Conservation (phyloP, 2,329 filamentous ascomycete genomes). For the Ascochyta lentis region DNA sequence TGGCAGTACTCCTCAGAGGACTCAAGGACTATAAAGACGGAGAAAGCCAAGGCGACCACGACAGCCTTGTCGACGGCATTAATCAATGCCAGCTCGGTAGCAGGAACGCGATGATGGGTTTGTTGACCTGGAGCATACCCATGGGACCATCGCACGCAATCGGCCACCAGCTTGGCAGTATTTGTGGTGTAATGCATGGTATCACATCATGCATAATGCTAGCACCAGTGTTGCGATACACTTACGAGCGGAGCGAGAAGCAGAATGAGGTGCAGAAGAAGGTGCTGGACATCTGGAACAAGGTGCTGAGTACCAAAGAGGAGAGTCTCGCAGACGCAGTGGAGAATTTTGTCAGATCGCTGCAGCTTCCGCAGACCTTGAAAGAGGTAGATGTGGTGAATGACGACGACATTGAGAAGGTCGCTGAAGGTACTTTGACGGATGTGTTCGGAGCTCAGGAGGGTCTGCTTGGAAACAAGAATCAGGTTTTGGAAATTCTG, state of each 20-base stretch:
- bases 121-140: constrained; percentile 24
- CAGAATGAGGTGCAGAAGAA: constrained; percentile 20
- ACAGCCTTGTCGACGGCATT: constrained; percentile 26
- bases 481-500: constrained; percentile 22
- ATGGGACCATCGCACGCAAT: constrained; percentile 34
- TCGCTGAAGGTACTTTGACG: constrained; percentile 34
- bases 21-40: constrained; percentile 29
- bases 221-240: constrained; percentile 27
- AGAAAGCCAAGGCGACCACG: constrained; percentile 15
- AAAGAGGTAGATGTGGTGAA: constrained; percentile 26
- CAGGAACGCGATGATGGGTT: constrained; percentile 30
- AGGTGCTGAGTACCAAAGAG: constrained; percentile 24
- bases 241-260: constrained; percentile 15
- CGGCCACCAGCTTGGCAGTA: constrained; percentile 31
- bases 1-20: constrained; percentile 27
- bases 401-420: constrained; percentile 24
- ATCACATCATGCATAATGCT: constrained; percentile 33
- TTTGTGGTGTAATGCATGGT: constrained; percentile 31
- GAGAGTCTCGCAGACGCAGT: constrained; percentile 30
- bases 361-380: constrained; percentile 28
- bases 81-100: constrained; percentile 30
- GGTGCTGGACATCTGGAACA: constrained; percentile 30
- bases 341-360: constrained; percentile 23
- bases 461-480: constrained; percentile 9
- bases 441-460: constrained; percentile 23